A percentile compares a stretch with the other conserved stretches of the same genome.
phyloP scores from a whole-genome alignment of 768 basidiomycete species.

The Mycena vitilis region DNA sequence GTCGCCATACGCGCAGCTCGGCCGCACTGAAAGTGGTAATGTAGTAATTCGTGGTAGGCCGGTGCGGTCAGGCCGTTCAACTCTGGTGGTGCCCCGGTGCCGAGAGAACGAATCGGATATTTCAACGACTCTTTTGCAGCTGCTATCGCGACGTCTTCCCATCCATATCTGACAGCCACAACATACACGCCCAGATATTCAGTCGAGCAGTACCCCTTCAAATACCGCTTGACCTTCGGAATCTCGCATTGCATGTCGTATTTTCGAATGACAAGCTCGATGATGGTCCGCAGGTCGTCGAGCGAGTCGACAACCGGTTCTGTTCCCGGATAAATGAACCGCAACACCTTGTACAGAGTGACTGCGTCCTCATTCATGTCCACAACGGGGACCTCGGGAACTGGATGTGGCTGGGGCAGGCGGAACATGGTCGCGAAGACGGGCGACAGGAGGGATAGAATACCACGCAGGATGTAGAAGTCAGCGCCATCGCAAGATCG shows the following conservation, averaged over 20 bases:
- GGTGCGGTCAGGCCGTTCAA: neutral
- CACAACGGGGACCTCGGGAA: neutral
- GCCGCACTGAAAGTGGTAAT: neutral
- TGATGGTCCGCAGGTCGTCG: neutral
- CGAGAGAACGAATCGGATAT: too few relatives aligned
- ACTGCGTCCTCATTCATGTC: neutral
- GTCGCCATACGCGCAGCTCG: neutral
- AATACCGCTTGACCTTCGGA: neutral
- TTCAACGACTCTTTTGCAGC: slow-evolving; percentile 11
- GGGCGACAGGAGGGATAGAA: neutral
- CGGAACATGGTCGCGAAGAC: neutral
- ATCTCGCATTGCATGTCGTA: slow-evolving; percentile 12
- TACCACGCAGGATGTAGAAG: neutral
- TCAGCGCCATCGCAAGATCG: neutral
- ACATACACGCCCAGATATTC: neutral
- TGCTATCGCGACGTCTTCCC: neutral
- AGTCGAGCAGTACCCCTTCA: neutral
- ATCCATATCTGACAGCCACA: neutral
- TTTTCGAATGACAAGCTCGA: slow-evolving; percentile 2
- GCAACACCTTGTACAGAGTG: neutral
- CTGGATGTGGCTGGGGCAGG: neutral
- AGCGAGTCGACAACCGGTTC: neutral
- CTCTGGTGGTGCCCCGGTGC: neutral
- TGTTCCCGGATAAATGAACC: slow-evolving; percentile 3
- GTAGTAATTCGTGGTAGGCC: neutral